Base-by-base conservation (phyloP, 169 alveolate genomes). In the Cryptosporidium viatorum region DNA sequence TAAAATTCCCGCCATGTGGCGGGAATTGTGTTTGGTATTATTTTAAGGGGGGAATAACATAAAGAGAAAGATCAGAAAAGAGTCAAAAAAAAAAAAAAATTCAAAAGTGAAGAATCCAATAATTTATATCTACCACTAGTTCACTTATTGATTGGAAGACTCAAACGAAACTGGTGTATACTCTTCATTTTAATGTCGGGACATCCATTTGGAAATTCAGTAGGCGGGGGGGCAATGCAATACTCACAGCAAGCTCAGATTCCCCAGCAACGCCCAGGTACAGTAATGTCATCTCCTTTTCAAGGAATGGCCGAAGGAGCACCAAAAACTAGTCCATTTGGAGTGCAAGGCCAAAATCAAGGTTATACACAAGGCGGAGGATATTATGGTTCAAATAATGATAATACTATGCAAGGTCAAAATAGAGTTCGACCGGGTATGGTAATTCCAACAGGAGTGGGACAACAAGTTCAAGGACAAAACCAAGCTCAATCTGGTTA, bases 271-370 rank as follows among this genome's bases (percentile, higher is more conserved):
- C 70, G 68, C 35, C 41, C 86, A 50, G 71, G 70, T 31, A 37
- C 59, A 51, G 51, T 73, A 37, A 73, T 73, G 39, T 62, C 86
- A 31, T 33, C 86, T 16, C 86, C 86, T 12, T 73, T 73, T 73
- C 86, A 52, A 55, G 71, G 70, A 37, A 43, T 73, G 35, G 39
- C 86, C 2, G 86, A 59, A 21, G 69, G 52, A 48, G 41, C 51
- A 23, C 69, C 69, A 71, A 71, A 50, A 26, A 71, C 85, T 9
- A 33, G 48, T 43, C 85, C 67, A 1, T 71, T 71, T 71, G 85
- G 69, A 39, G 7, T 29, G 18, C 58, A 69, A 16, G 37, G 31
- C 18, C 71, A 65, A 29, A 65, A 31, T 65, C 71, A 65, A 29
- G 26, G 71, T 33, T 29, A 16, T 14, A 1, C 71, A 31, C 71